These are phyloP conservation scores for Euphorbia corollata DNA, from an alignment of 441 rosid species.

Conservation along the genomic window DNA sequence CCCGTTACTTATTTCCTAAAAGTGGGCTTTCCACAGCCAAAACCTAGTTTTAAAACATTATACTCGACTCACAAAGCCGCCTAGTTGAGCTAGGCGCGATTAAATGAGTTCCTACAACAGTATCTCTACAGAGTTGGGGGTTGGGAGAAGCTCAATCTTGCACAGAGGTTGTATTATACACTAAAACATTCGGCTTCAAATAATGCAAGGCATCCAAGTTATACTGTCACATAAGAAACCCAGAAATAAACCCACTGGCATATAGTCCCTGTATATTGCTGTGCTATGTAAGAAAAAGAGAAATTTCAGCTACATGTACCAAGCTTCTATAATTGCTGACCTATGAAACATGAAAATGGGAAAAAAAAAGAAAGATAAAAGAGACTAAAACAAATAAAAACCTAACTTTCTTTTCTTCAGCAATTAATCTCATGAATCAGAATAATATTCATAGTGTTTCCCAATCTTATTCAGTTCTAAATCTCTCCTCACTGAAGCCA, in stretches of 20 bases:
- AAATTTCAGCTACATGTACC: slow-evolving; percentile 43
- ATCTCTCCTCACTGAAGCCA: slow-evolving; percentile 34
- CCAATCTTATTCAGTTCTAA: slow-evolving; percentile 42
- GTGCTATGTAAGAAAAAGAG: not conserved
- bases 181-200: not conserved
- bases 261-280: slow-evolving; percentile 26
- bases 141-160: no score
- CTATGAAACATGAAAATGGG: slow-evolving; percentile 29
- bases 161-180: no score
- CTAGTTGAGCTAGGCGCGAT: no score
- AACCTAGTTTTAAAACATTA: no score
- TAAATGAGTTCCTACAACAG: no score
- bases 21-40: no score
- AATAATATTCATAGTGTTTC: slow-evolving; percentile 29
- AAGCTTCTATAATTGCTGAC: slow-evolving; percentile 36
- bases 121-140: no score
- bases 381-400: slow-evolving; percentile 27
- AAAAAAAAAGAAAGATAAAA: slow-evolving; percentile 12
- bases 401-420: slow-evolving; percentile 28
- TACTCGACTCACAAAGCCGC: no score
- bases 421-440: slow-evolving; percentile 48
- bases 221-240: not conserved
- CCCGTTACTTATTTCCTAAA: no score
- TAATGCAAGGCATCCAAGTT: not conserved
- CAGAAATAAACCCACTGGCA: not conserved